These are phyloP conservation scores for Strobilomyces echinocephalus DNA, from an alignment of 768 basidiomycete species.

Conservation along the genomic window DNA sequence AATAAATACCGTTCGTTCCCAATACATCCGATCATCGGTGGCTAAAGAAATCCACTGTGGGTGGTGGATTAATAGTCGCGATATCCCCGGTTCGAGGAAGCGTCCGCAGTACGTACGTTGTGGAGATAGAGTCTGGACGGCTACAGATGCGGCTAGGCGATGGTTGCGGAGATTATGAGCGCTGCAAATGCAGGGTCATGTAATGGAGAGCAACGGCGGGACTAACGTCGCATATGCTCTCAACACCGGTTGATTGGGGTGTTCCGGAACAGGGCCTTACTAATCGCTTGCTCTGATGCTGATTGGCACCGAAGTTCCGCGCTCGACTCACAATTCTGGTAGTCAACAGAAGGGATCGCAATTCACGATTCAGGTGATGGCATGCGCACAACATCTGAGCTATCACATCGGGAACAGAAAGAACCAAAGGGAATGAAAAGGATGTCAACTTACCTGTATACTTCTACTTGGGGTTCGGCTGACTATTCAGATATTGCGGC, in stretches of 20 bases:
- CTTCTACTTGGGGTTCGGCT: conserved; percentile 5
- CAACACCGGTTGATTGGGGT: not conserved
- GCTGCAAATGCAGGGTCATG: conserved; percentile 9
- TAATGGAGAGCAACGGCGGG: conserved; percentile 10
- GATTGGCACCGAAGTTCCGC: no score
- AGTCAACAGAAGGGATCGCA: not conserved
- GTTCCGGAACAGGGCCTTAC: conserved; percentile 5
- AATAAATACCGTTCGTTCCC: conserved; percentile 9
- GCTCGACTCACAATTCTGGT: not conserved
- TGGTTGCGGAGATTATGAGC: conserved; percentile 3
- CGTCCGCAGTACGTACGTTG: conserved; percentile 13
- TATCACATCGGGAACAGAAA: conserved; percentile 21
- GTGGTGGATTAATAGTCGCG: conserved; percentile 11
- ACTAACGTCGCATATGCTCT: not conserved
- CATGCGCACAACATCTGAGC: not conserved
- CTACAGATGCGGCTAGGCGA: conserved; percentile 4
- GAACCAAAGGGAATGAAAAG: conserved; percentile 4
- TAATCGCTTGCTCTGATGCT: no score
- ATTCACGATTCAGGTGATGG: not conserved
- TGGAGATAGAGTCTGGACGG: conserved; percentile 13
- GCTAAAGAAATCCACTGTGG: conserved; percentile 9
- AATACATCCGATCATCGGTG: conserved; percentile 19
- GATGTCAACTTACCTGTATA: conserved; percentile 12
- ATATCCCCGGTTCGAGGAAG: conserved; percentile 13
- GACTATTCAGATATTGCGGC: not conserved